Conservation (phyloP, 768 basidiomycete genomes). For the Collybia sp. region DNA sequence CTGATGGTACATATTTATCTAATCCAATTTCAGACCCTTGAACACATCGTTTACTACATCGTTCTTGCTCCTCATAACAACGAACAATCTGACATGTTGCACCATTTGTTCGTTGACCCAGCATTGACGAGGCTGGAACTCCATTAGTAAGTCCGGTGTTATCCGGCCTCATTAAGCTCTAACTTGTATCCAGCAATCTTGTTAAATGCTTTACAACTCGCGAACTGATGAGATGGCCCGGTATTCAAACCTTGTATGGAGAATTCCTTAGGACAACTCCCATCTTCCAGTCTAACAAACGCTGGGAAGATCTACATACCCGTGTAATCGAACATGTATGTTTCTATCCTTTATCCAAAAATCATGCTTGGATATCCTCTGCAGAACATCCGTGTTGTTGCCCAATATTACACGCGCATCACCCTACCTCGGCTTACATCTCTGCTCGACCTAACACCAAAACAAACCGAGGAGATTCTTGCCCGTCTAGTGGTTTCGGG, state of each 20-base stretch:
- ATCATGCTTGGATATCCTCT: conserved; percentile 1
- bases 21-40: conserved; percentile 60
- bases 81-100: conserved; percentile 95
- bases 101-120: conserved; percentile 78
- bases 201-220: conserved; percentile 91
- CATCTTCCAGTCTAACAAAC: conserved; percentile 73
- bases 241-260: conserved; percentile 86
- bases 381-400: conserved; percentile 94
- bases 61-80: conserved; percentile 93
- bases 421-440: conserved; percentile 77
- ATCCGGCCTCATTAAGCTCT: conserved; percentile 4
- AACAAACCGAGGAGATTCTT: conserved; percentile 85
- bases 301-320: conserved; percentile 94
- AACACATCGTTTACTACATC: conserved; percentile 93
- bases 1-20: conserved; percentile 3
- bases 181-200: conserved; percentile 61
- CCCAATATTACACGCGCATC: conserved; percentile 93
- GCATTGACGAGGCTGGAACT: conserved; percentile 76
- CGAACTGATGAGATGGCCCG: conserved; percentile 96
- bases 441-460: conserved; percentile 78
- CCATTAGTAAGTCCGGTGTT: conserved; percentile 59
- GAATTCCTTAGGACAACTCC: conserved; percentile 73
- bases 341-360: conserved; percentile 8
- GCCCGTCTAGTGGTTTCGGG: conserved; percentile 88
- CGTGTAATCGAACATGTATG: conserved; percentile 95